These are phyloP conservation scores for Triangularia verruculosa DNA, from an alignment of 2,329 filamentous ascomycete genomes.

Conservation along the genomic window DNA sequence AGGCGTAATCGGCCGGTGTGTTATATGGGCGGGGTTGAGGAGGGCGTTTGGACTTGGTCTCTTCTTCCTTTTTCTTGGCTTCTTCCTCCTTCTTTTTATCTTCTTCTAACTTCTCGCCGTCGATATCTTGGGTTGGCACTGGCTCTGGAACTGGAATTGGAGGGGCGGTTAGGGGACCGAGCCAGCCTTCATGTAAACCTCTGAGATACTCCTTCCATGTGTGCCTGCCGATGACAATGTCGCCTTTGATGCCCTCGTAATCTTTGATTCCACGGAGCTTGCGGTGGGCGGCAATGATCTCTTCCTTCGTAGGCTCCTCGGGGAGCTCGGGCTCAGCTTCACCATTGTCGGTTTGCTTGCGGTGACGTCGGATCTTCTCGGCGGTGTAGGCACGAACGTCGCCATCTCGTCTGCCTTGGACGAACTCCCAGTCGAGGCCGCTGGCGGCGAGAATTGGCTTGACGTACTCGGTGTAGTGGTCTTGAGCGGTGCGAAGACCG, in stretches of 20 bases:
- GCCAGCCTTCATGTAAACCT: conserved; percentile 92
- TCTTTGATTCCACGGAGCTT: conserved; percentile 64
- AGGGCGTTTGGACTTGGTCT: conserved; percentile 55
- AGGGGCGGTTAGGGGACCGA: conserved; percentile 75
- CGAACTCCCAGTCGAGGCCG: conserved; percentile 91
- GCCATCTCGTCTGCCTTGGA: conserved; percentile 89
- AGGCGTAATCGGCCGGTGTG: conserved; percentile 65
- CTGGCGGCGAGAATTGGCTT: conserved; percentile 89
- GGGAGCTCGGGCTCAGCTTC: conserved; percentile 39
- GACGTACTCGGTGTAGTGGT: conserved; percentile 93
- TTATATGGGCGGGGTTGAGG: conserved; percentile 73
- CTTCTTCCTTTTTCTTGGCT: conserved; percentile 41
- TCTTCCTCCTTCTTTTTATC: conserved; percentile 35
- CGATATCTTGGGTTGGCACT: conserved; percentile 24
- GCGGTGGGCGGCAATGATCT: conserved; percentile 61
- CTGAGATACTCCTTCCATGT: conserved; percentile 97
- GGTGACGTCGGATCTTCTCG: conserved; percentile 74
- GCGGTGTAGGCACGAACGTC: conserved; percentile 85
- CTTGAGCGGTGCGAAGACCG: conserved; percentile 76
- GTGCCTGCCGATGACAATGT: conserved; percentile 85
- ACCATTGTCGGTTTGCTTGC: conserved; percentile 53
- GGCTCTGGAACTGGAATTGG: conserved; percentile 32
- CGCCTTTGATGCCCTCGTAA: conserved; percentile 72
- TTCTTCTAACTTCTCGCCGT: conserved; percentile 18
- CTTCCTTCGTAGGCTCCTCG: conserved; percentile 53